Conservation (phyloP, 495 filamentous ascomycete species). For the Penicillium pulvis region DNA sequence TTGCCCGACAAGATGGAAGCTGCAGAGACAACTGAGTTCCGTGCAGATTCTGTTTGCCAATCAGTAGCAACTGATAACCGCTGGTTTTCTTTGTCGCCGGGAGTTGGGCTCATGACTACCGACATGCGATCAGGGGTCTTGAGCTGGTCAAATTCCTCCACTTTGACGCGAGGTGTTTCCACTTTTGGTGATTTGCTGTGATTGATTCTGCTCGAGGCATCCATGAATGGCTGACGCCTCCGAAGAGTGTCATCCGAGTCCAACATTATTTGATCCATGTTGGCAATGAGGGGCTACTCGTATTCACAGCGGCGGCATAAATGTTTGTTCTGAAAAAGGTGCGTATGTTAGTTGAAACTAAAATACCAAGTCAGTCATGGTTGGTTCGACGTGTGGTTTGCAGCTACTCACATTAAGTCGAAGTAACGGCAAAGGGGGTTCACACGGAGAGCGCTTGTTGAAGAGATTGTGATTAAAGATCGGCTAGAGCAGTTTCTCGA, state of each 20-base stretch:
- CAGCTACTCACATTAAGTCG: background rate
- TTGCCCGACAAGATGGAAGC: constrained; percentile 63
- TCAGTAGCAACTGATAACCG: constrained; percentile 57
- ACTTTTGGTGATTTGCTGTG: constrained; percentile 34
- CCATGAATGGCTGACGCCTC: constrained; percentile 51
- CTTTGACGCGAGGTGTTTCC: constrained; percentile 24
- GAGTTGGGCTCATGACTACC: constrained; percentile 36
- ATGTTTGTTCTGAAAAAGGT: background rate
- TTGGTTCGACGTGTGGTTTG: background rate
- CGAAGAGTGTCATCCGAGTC: constrained; percentile 25
- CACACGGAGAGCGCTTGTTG: constrained; percentile 6
- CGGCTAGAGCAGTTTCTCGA: constrained; percentile 11
- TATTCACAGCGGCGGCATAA: background rate
- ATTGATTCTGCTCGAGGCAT: constrained; percentile 51
- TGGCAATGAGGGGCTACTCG: background rate
- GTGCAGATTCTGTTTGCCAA: constrained; percentile 55
- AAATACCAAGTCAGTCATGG: background rate
- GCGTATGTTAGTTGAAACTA: constrained; percentile 4
- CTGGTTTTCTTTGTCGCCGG: constrained; percentile 49
- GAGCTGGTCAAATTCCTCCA: constrained; percentile 30
- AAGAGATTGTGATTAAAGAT: constrained; percentile 15
- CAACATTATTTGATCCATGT: constrained; percentile 25
- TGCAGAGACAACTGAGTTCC: constrained; percentile 73
- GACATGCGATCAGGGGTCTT: constrained; percentile 43
- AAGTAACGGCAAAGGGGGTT: background rate